Conservation (phyloP, 1,284 basidiomycete genomes). For the Hemileia vastatrix region DNA sequence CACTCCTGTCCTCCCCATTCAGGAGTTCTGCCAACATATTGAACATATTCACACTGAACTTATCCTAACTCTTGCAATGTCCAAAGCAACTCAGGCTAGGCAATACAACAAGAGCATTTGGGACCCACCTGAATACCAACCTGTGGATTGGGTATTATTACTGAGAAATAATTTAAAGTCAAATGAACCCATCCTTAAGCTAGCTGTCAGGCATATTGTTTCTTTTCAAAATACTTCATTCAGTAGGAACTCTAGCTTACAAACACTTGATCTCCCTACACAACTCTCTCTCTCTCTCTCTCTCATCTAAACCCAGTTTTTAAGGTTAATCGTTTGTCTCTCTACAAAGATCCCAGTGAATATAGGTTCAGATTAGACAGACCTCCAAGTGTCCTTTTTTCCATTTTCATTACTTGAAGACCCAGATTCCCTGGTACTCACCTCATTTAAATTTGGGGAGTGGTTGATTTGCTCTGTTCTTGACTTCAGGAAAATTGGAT, state of each 20-base stretch:
- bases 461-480: no score
- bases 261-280: background rate
- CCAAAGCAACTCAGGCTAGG: background rate
- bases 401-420: no score
- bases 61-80: background rate
- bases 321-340: conserved; percentile 1
- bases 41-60: background rate
- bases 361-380: no score
- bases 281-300: no score
- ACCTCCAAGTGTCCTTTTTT: no score
- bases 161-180: background rate
- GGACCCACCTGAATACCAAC: background rate
- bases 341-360: background rate
- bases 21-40: background rate
- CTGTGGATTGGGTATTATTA: background rate
- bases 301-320: conserved; percentile 8
- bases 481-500: no score
- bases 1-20: background rate
- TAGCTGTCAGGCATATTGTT: background rate
- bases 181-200: background rate
- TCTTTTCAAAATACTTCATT: background rate
- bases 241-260: background rate
- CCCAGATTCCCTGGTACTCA: no score
- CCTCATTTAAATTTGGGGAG: no score
- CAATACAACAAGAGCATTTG: background rate